Evolutionary conservation across 306 rosid genomes (phyloP).

Genomic region (Argentina anserina): DNA sequence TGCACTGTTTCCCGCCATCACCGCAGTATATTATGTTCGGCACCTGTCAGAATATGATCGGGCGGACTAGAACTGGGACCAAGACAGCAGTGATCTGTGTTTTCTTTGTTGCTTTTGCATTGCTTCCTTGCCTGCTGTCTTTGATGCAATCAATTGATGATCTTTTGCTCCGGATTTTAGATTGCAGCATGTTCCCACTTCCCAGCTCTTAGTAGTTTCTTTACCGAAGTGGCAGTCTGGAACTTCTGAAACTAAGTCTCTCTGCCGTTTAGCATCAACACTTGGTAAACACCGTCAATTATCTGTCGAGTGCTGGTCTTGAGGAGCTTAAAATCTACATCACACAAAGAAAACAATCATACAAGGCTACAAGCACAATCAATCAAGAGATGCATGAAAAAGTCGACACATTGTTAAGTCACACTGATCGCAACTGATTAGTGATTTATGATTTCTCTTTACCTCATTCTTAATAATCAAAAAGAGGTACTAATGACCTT

Average conservation of each 20-base stretch:
- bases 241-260: slow-evolving; percentile 72
- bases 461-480: not conserved
- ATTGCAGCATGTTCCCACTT: slow-evolving; percentile 70
- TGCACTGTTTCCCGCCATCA: too few species aligned
- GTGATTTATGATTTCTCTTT: not conserved
- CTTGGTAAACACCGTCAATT: slow-evolving; percentile 92
- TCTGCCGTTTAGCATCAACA: slow-evolving; percentile 74
- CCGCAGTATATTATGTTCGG: too few species aligned
- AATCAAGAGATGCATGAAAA: too few species aligned
- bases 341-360: not conserved
- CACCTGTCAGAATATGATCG: too few species aligned
- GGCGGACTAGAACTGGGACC: slow-evolving; percentile 33
- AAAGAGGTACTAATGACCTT: not conserved
- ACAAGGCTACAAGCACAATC: not conserved
- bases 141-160: slow-evolving; percentile 33
- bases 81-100: slow-evolving; percentile 59
- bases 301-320: slow-evolving; percentile 91
- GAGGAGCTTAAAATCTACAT: slow-evolving; percentile 84
- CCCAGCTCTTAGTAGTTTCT: slow-evolving; percentile 67
- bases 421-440: not conserved
- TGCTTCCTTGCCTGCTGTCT: not conserved
- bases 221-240: slow-evolving; percentile 70
- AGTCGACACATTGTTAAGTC: not conserved
- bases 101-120: slow-evolving; percentile 15
- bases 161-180: slow-evolving; percentile 58